These are phyloP conservation scores for Chaetothyriales sp. DNA, from an alignment of 2,329 filamentous ascomycete genomes.

Conservation along the genomic window DNA sequence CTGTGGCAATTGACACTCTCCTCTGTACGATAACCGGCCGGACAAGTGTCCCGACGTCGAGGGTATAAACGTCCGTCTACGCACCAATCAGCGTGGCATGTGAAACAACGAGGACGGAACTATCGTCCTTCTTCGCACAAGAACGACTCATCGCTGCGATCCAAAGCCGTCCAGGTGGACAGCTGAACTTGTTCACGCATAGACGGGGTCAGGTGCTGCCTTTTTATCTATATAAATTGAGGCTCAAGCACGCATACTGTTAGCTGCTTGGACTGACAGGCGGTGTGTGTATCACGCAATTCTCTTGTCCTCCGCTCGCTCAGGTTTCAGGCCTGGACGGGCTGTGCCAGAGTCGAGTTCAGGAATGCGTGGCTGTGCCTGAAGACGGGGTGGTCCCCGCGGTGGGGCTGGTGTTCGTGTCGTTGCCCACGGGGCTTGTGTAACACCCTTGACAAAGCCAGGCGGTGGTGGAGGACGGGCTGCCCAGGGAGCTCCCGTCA, in stretches of 20 bases:
- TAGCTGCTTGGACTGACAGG: no score
- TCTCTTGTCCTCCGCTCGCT: background rate
- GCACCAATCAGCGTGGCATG: background rate
- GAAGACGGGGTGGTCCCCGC: background rate
- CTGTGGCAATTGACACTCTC: no score
- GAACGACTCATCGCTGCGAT: background rate
- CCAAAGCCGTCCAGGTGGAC: background rate
- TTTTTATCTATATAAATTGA: background rate
- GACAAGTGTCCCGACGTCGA: background rate
- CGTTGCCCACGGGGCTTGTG: conserved; percentile 17
- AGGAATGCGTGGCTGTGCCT: background rate
- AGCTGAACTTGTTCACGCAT: background rate
- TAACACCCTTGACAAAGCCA: conserved; percentile 17
- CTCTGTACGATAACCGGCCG: background rate
- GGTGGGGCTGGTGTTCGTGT: conserved; percentile 8
- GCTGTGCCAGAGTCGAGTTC: background rate
- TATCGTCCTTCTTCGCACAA: background rate
- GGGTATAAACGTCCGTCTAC: background rate
- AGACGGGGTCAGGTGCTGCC: background rate
- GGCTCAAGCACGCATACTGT: background rate
- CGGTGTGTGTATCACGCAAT: background rate
- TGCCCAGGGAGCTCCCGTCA: conserved; percentile 18
- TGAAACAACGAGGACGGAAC: background rate
- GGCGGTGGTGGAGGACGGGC: conserved; percentile 7
- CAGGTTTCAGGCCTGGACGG: background rate